Evolutionary conservation across 768 basidiomycete genomes (phyloP), one percentile per base, ranked within the genome.

Genomic region (Suillus alpinus): DNA sequence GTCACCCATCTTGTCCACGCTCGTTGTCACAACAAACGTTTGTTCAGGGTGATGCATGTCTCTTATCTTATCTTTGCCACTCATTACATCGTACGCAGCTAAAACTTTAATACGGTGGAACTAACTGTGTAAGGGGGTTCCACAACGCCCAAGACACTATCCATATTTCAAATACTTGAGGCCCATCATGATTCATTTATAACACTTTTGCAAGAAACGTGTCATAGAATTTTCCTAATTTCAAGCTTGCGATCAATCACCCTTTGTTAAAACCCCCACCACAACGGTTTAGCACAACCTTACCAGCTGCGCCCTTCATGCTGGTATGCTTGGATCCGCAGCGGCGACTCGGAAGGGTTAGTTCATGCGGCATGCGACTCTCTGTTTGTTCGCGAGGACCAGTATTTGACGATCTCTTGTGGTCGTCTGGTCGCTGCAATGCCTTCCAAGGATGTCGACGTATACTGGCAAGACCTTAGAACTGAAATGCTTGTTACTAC

Each of bases 21-120:
- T 13, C 26, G 14, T 14, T 7, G 26, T 29, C 31, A 12, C 31
- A 12, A 32, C 31, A 14, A 32, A 52, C 32, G 26, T 52, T 32
- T 20, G 18, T 51, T 23, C 5, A 34, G 18, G 20, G 26, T 26
- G 23, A 44, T 16, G 8, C n/a, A 10, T 34, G 7, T 8, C 13
- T 37, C 52, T 55, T 55, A 55, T 55, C 52, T 55, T 55, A 55
- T 55, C 52, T 55, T 52, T 53, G 34, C 14, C 13, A n/a, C n/a
- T 37, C 20, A 37, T 36, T 16, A 20, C 34, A 34, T 52, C n/a
- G n/a, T n/a, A 26, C 26, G 51, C 6, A 36, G n/a, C 34, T 20
- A n/a, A n/a, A 34, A n/a, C 18, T 32, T 13, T 32, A 12, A n/a
- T 20, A 20, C 32, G 32, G 40, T 6, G 46, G 46, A 47, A 47